A percentile compares a stretch with the other conserved stretches of the same genome.
Conservation (phyloP, 345 rosid genomes). For the Linum lewisii region DNA sequence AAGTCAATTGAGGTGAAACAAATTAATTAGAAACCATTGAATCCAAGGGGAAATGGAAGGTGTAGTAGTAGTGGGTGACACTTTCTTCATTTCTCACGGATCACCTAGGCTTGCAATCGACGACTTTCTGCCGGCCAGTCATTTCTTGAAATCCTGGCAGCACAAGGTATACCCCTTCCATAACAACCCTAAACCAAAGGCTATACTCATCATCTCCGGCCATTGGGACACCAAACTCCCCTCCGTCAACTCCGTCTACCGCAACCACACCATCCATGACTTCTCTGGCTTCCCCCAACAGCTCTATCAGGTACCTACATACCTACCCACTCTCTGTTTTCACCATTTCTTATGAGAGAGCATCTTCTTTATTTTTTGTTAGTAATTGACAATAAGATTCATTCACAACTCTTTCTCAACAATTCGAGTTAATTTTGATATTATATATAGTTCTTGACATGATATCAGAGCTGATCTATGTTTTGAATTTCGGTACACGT, state of each 20-base stretch:
- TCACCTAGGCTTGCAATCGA: slow-evolving; percentile 73
- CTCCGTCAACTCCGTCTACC: slow-evolving; percentile 44
- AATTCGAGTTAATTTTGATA: no score
- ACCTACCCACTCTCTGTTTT: neutral
- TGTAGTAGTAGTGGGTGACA: slow-evolving; percentile 23
- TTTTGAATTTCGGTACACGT: no score
- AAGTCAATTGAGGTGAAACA: no score
- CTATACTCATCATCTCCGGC: no score
- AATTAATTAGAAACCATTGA: no score
- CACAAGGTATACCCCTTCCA: slow-evolving; percentile 19
- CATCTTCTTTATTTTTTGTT: no score
- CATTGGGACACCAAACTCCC: no score
- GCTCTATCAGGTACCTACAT: slow-evolving; percentile 57
- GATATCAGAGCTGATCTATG: no score
- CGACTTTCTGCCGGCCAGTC: slow-evolving; percentile 52
- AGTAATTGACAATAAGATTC: no score
- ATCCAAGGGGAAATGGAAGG: no score
- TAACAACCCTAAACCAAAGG: slow-evolving; percentile 37
- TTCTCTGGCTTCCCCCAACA: slow-evolving; percentile 62
- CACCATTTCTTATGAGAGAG: neutral
- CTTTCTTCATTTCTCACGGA: slow-evolving; percentile 73
- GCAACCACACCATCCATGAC: slow-evolving; percentile 65
- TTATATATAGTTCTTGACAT: no score
- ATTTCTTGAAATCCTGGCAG: slow-evolving; percentile 59
- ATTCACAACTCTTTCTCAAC: no score